Evolutionary conservation across 306 rosid species (phyloP), one percentile per base, ranked within the genome.

Genomic region (Nissolia schottii): DNA sequence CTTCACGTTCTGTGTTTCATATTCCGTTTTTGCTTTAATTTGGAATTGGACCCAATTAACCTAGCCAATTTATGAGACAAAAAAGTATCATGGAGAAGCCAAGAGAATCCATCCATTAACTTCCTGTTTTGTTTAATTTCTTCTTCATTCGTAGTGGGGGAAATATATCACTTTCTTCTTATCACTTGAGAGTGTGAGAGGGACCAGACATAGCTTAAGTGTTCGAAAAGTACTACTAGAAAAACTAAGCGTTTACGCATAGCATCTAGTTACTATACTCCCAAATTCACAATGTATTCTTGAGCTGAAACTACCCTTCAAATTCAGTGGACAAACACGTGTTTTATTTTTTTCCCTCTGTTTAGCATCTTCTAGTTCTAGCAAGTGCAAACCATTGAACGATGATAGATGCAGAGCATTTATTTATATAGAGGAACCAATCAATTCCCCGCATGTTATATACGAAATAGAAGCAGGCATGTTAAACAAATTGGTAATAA

Each of bases 1-100:
- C 62, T 60, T 68, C 60, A 54, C 15, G n/a, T 8, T 54, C 38
- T 32, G 31, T 32, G 46, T 49, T 50, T 64, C 76, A 54, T 71
- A 29, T 25, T 27, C 23, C n/a, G n/a, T 55, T 51, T 53, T 43
- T 34, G 29, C 75, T 70, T 63, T 62, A 25, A 14, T 41, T 65
- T 45, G 18, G 58, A 38, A 64, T 29, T 65, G 25, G 29, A 34
- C 3, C 14, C 22, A 24, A 31, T 49, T n/a, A n/a, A n/a, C n/a
- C 46, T 60, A 14, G 31, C 55, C 63, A 64, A 34, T 16, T 20
- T 14, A 66, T 20, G 56, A 29, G 55, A 40, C 74, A 64, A 59
- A 57, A 72, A 69, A 64, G 27, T 7, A 31, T 43, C 37, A 40
- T 37, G 41, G 28, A 16, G 31, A 64, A 64, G 28, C 63, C 27